phyloP scores from a whole-genome alignment of 2,329 filamentous ascomycete genomes.

The Zopfia rhizophila region DNA sequence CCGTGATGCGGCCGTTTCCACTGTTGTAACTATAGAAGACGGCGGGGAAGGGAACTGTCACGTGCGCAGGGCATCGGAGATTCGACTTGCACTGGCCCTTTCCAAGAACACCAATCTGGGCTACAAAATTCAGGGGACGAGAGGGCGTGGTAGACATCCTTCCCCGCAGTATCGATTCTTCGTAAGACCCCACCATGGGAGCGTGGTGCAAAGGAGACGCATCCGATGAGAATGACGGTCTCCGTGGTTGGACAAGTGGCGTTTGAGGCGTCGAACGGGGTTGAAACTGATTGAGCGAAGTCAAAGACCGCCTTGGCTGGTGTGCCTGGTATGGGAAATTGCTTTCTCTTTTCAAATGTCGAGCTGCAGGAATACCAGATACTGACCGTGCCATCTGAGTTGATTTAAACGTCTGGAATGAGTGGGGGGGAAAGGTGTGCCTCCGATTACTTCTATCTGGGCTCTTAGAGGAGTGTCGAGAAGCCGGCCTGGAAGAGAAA shows the following conservation, averaged over 20 bases:
- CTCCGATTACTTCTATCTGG: constrained; percentile 67
- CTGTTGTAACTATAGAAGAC: constrained; percentile 94
- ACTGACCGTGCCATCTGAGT: constrained; percentile 47
- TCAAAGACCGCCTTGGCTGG: constrained; percentile 79
- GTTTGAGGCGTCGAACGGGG: constrained; percentile 55
- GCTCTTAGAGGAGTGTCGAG: constrained; percentile 51
- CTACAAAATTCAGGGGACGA: constrained; percentile 89
- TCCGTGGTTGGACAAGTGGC: constrained; percentile 62
- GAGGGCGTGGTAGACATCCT: constrained; percentile 98
- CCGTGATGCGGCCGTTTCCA: constrained; percentile 72
- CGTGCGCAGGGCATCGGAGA: constrained; percentile 87
- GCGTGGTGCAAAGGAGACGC: constrained; percentile 84
- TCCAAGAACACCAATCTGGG: constrained; percentile 93
- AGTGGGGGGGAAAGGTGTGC: constrained; percentile 76
- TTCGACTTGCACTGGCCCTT: constrained; percentile 88
- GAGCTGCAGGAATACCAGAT: constrained; percentile 42
- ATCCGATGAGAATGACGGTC: constrained; percentile 80
- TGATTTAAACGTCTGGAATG: constrained; percentile 63
- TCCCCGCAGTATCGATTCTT: constrained; percentile 93
- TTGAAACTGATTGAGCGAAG: constrained; percentile 61
- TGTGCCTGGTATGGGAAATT: constrained; percentile 78
- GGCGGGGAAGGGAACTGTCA: constrained; percentile 89
- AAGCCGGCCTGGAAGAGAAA: constrained; percentile 60
- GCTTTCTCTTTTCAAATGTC: constrained; percentile 66
- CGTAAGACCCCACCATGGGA: constrained; percentile 97